Percentiles rank a stretch among this genome's conserved stretches.
Conservation (phyloP, 345 rosid genomes). For the Theobroma cacao region DNA sequence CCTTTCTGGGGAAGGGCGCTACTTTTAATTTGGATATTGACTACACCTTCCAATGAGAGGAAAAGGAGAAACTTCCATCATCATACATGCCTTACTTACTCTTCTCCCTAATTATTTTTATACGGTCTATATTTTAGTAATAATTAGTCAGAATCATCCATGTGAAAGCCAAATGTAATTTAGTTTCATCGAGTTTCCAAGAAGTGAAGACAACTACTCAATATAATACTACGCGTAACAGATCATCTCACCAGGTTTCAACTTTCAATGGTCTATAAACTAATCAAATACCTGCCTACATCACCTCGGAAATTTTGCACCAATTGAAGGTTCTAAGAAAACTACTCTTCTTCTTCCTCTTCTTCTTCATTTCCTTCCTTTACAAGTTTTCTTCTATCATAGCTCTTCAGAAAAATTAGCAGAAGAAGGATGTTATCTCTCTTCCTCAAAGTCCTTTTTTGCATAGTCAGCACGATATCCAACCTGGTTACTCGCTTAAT, state of each 20-base stretch:
- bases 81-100: neutral
- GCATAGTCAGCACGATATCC: slow-evolving; percentile 11
- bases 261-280: neutral
- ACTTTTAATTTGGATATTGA: too few species aligned
- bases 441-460: slow-evolving; percentile 28
- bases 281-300: neutral
- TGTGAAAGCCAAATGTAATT: neutral
- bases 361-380: neutral
- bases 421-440: slow-evolving; percentile 26
- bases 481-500: slow-evolving; percentile 26
- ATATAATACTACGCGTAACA: neutral
- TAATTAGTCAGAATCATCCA: neutral
- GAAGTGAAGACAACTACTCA: neutral
- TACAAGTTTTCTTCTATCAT: neutral
- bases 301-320: neutral
- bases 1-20: too few species aligned
- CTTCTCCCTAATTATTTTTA: too few species aligned
- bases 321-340: neutral
- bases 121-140: neutral
- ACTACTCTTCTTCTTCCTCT: neutral
- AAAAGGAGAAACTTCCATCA: too few species aligned
- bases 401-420: neutral
- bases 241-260: neutral
- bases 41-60: too few species aligned
- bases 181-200: neutral